Evolutionary conservation across 1,284 basidiomycete genomes (phyloP), one percentile per base, ranked within the genome.

Genomic region (Sporisorium sorghi): DNA sequence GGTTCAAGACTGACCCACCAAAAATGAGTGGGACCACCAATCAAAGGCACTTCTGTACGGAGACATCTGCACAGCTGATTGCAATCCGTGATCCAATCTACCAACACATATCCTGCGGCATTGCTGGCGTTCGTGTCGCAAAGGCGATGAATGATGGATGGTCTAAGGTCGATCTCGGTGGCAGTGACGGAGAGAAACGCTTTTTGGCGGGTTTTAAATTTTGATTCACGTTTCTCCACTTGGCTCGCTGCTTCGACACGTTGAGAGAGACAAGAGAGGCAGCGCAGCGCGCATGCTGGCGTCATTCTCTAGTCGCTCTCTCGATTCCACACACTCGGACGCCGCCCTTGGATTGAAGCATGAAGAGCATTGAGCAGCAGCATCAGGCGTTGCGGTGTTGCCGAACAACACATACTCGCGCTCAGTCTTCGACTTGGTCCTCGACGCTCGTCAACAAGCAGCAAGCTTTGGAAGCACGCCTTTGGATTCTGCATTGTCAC

Each of bases 191-290:
- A 47, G 23, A 15, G 2, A 17, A 5, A 5, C 9, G 10, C 12
- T 47, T 35, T 35, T 49, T n/a, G n/a, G n/a, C 21, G 48, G 48
- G 6, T 49, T 26, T n/a, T 24, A 21, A 37, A 49, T 30, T 43
- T 33, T 42, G 37, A 3, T 40, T 50, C 23, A 30, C 43, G 47
- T 33, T 35, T 30, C 9, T 56, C 54, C 54, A 56, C 54, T 56
- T 53, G 14, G n/a, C 17, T 43, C 30, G 17, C 23, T 21, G 35
- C 49, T 6, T 11, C 37, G 23, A 56, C 43, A 56, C 53, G 43
- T 26, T 54, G 2, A 15, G 32, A 35, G 17, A 47, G 39, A n/a
- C 26, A 44, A 11, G 23, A 15, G 23, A 23, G 43, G n/a, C n/a
- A n/a, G n/a, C n/a, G 21, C 21, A 28, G 44, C 24, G 37, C 53